Evolutionary conservation across 305 asterid species (phyloP).

Genomic region (Fraxinus greggii): DNA sequence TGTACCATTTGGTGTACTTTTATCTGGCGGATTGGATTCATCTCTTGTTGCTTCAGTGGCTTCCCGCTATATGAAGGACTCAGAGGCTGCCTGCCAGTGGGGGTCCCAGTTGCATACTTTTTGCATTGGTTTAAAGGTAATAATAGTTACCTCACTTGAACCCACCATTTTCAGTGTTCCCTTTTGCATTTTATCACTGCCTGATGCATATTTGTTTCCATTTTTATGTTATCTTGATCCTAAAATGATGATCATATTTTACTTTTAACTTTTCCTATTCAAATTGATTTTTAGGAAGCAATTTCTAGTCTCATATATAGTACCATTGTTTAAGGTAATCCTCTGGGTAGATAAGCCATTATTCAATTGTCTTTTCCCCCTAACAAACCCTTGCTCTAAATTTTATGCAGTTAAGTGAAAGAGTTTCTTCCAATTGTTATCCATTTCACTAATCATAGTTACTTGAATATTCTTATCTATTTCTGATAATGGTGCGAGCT

Average conservation of each 20-base stretch:
- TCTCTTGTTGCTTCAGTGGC: slow-evolving; percentile 99
- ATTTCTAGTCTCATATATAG: background rate
- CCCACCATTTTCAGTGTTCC: slow-evolving; percentile 5
- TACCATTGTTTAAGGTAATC: background rate
- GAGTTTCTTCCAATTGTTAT: background rate
- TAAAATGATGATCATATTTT: background rate
- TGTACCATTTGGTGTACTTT: slow-evolving; percentile 98
- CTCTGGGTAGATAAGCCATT: background rate
- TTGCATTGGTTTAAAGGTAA: slow-evolving; percentile 89
- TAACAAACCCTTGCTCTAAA: background rate
- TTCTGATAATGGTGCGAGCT: background rate
- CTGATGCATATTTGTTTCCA: background rate
- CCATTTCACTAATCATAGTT: background rate
- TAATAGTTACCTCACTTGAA: slow-evolving; percentile 9
- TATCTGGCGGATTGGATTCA: slow-evolving; percentile 98
- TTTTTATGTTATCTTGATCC: background rate
- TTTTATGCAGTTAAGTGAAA: background rate
- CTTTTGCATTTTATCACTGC: background rate
- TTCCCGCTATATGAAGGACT: slow-evolving; percentile 71
- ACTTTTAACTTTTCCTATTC: background rate
- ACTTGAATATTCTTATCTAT: background rate
- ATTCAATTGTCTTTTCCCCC: background rate
- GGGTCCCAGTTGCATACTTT: slow-evolving; percentile 88
- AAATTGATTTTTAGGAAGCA: background rate
- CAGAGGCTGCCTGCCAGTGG: slow-evolving; percentile 78